These are phyloP conservation scores for Talaromyces borbonicus DNA, from an alignment of 495 filamentous ascomycete species.

Conservation along the genomic window DNA sequence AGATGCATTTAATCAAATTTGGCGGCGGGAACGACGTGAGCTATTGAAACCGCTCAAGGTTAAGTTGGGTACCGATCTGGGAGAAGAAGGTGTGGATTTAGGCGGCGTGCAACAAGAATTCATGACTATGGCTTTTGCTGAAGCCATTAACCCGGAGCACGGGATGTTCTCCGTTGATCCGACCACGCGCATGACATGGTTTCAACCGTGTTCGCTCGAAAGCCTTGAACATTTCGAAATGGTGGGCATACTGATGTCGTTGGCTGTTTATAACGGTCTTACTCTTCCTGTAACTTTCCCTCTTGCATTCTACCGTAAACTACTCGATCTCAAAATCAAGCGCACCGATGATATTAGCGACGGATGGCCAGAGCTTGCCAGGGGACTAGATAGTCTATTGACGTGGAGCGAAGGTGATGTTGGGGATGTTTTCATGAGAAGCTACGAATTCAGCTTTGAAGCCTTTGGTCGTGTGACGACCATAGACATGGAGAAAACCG, in stretches of 20 bases:
- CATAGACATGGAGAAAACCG: constrained; percentile 44
- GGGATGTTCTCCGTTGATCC: constrained; percentile 70
- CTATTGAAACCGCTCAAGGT: constrained; percentile 81
- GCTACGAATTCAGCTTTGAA: constrained; percentile 77
- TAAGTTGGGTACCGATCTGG: constrained; percentile 64
- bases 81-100: constrained; percentile 85
- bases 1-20: constrained; percentile 81
- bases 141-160: constrained; percentile 66
- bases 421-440: constrained; percentile 66
- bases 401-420: constrained; percentile 74
- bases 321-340: constrained; percentile 55
- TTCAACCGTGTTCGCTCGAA: constrained; percentile 69
- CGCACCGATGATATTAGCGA: constrained; percentile 68
- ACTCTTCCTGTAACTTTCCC: constrained; percentile 86
- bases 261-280: constrained; percentile 92
- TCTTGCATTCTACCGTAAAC: constrained; percentile 67
- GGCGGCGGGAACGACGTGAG: constrained; percentile 73
- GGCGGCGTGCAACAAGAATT: constrained; percentile 95
- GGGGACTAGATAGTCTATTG: constrained; percentile 58
- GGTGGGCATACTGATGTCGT: constrained; percentile 71
- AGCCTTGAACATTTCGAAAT: constrained; percentile 85
- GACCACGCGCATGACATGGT: constrained; percentile 72
- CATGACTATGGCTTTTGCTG: constrained; percentile 70
- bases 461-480: constrained; percentile 48
- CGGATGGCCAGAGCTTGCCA: constrained; percentile 75